Base-by-base conservation (phyloP, 2,329 filamentous ascomycete species). In the Microdochium paspali region DNA sequence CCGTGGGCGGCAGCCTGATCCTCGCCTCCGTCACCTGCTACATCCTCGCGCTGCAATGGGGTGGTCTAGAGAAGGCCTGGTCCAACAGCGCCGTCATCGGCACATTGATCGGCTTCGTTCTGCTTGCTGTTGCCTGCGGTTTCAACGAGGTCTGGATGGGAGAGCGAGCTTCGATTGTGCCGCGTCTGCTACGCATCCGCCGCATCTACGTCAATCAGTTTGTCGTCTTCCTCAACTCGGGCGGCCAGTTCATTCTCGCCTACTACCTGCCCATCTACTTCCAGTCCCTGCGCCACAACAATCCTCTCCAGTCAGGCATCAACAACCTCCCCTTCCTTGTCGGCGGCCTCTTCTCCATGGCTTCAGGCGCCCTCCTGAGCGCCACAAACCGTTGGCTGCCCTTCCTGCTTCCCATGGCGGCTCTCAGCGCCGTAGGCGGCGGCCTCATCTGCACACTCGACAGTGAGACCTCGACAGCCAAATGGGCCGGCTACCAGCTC, bases 41-140 rank as follows among this genome's bases (percentile, higher is more conserved):
- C 15, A 52, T 74, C 1, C 59, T 76, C 10, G 72, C 72, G 3
- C 61, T 76, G 1, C 69, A 73, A 48, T 74, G 69, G 69, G 67
- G 67, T 21, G 68, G 66, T 6, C 58, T 56, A 4, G 57, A 50
- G 21, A 66, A 68, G 45, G 23, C 61, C 1, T 70, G 67, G 67
- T 56, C 49, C 21, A 56, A 56, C 44, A 60, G 58, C 10, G 61
- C 60, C 25, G 58, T 66, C 47, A 60, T 67, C 44, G 58, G 55
- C 4, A 56, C 67, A 3, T 55, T 67, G 30, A 57, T 63, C 30
- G 47, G 63, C 24, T 63, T 61, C 26, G 55, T 49, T 25, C 50
- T 66, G 1, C 52, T 67, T 15, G 49, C 61, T 15, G 40, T 59
- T n/a, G 48, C 25, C 15, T 69, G 69, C 49, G 48, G 64, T 10